Evolutionary conservation across 2,329 filamentous ascomycete genomes (phyloP).

Genomic region (Fusarium anguioides): DNA sequence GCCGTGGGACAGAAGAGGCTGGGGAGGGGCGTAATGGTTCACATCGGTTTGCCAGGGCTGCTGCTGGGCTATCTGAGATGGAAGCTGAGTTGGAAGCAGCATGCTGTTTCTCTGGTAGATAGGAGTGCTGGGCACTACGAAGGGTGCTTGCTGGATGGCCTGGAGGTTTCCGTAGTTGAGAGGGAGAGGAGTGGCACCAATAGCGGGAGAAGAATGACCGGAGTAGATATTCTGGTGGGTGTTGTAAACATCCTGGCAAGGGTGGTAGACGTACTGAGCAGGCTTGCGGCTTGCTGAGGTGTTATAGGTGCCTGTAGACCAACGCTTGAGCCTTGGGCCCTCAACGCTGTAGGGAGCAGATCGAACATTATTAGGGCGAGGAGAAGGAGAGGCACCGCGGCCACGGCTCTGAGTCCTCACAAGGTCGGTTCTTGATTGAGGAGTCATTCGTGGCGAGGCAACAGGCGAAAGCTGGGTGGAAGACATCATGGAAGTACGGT

Average conservation of each 20-base stretch:
- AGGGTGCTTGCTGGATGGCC: conserved; percentile 66
- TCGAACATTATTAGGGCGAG: conserved; percentile 70
- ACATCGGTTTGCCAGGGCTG: conserved; percentile 61
- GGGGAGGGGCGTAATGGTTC: conserved; percentile 68
- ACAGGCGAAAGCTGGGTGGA: conserved; percentile 78
- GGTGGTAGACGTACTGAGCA: conserved; percentile 72
- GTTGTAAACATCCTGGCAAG: conserved; percentile 69
- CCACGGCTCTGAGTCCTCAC: conserved; percentile 74
- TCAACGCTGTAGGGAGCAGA: conserved; percentile 79
- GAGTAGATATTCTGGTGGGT: conserved; percentile 64
- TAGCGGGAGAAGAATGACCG: conserved; percentile 56
- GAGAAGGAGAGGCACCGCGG: conserved; percentile 74
- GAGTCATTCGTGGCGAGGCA: conserved; percentile 74
- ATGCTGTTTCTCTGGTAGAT: conserved; percentile 67
- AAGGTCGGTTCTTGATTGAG: conserved; percentile 69
- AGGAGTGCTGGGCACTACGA: conserved; percentile 63
- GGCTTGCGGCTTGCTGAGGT: conserved; percentile 65
- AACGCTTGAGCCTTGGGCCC: conserved; percentile 74
- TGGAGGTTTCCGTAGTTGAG: conserved; percentile 67
- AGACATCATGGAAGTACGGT: conserved; percentile 76
- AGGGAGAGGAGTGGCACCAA: conserved; percentile 60
- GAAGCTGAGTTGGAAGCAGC: conserved; percentile 61
- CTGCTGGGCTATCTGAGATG: conserved; percentile 64
- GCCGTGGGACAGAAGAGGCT: conserved; percentile 75
- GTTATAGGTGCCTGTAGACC: conserved; percentile 81